phyloP scores from a whole-genome alignment of 805 yeast species.

The Saccharomycodes ludwigii region DNA sequence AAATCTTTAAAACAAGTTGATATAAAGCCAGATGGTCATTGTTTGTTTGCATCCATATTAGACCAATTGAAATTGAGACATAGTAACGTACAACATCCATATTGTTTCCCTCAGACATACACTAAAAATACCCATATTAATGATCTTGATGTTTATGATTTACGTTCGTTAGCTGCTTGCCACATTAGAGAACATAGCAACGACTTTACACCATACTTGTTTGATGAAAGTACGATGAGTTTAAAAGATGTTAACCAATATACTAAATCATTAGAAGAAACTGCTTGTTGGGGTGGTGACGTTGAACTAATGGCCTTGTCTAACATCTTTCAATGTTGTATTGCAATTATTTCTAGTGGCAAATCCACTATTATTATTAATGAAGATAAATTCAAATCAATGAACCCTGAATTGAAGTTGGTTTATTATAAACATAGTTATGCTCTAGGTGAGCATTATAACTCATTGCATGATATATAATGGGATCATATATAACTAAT shows the following conservation, averaged over 20 bases:
- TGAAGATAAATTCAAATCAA: constrained; percentile 23
- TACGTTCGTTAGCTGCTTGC: constrained; percentile 53
- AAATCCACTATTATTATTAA: constrained; percentile 54
- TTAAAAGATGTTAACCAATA: constrained; percentile 57
- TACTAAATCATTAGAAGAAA: constrained; percentile 51
- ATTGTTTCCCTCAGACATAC: constrained; percentile 2
- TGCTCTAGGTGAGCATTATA: constrained; percentile 93
- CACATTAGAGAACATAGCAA: constrained; percentile 55
- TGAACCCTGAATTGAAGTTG: constrained; percentile 43
- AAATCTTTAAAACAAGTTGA: constrained; percentile 47
- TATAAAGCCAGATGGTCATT: constrained; percentile 86
- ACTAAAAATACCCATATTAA: not conserved
- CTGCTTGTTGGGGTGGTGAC: constrained; percentile 95
- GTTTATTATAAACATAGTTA: constrained; percentile 78
- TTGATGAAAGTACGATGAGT: constrained; percentile 63
- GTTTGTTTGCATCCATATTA: constrained; percentile 73
- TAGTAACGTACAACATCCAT: constrained; percentile 23
- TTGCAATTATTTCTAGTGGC: constrained; percentile 71
- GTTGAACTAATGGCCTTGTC: constrained; percentile 79
- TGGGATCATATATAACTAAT: too few relatives aligned
- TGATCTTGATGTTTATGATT: constrained; percentile 23
- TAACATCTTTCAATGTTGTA: constrained; percentile 55
- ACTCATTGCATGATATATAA: constrained; percentile 53
- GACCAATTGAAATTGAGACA: constrained; percentile 63
- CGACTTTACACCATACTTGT: constrained; percentile 68